phyloP scores from a whole-genome alignment of 106 monocot species.

The Phalaenopsis equestris region DNA sequence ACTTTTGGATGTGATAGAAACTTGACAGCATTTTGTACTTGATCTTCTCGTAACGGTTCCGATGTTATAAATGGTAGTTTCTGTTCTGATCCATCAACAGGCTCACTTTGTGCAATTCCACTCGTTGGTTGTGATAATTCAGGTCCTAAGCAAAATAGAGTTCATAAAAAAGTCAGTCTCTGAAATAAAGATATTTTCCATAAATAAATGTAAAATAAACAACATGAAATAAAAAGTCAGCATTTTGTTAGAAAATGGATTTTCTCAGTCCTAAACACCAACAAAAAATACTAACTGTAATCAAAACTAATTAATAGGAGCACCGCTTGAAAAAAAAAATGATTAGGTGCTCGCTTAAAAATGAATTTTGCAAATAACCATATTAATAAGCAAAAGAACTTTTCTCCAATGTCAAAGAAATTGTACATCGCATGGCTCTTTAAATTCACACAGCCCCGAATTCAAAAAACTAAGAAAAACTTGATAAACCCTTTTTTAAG shows the following conservation, averaged over 20 bases:
- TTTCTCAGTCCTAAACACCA: no score
- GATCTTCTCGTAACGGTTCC: conserved; percentile 80
- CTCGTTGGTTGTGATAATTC: conserved; percentile 17
- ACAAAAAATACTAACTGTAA: neutral
- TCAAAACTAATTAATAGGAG: neutral
- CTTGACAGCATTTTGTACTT: conserved; percentile 94
- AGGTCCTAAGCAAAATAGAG: conserved; percentile 10
- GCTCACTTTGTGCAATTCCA: conserved; percentile 14
- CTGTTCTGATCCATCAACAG: conserved; percentile 23
- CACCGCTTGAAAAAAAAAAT: no score
- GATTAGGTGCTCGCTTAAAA: no score
- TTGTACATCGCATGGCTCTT: no score
- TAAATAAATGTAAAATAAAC: neutral
- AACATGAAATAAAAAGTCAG: neutral
- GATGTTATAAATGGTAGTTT: conserved; percentile 30
- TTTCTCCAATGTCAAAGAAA: no score
- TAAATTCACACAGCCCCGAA: no score
- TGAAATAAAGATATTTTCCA: neutral
- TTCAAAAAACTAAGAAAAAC: no score
- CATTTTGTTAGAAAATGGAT: no score
- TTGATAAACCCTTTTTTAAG: no score
- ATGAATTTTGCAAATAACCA: no score
- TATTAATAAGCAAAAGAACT: neutral
- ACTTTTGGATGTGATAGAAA: conserved; percentile 95
- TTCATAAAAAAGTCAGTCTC: neutral